Evolutionary conservation across 768 basidiomycete genomes (phyloP), one percentile per base, ranked within the genome.

Genomic region (Boletus vermiculosoides): DNA sequence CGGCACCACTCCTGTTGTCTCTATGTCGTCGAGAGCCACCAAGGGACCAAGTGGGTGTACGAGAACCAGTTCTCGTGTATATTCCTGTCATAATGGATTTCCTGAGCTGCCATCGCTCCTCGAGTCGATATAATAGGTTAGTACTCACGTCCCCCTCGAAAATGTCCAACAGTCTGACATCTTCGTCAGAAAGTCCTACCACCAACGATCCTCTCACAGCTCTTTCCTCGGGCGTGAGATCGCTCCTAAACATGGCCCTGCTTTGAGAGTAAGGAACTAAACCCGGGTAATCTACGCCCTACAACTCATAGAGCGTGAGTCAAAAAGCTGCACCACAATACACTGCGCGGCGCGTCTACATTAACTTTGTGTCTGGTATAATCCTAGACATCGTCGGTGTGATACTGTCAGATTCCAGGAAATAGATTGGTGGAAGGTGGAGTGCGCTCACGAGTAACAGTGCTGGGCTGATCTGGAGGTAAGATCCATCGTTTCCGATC

Each of bases 271-370:
- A 81, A 1, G 89, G 83, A 12, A 96, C 67, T 25, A 97, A 79
- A 0, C 86, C 95, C 0, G 95, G 95, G 66, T 96, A 98, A 66
- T 94, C 92, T 42, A 78, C 85, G 42, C 64, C 55, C 87, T 90
- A 56, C 20, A 46, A 55, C 33, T 56, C 46, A 25, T 33, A 55
- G 40, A 47, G 52, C 28, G 58, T 61, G 54, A 53, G 57, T 37
- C 15, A 40, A 22, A 39, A 23, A 20, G 33, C 45, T 23, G 34
- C 23, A 44, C 15, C 10, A 25, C 28, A 13, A 45, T 13, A 23
- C 20, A 12, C 30, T 31, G 34, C 6, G 39, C 23, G 20, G 34
- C 6, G 39, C 23, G 20, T 41, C 52, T 71, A 87, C 88, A 67
- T 85, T 82, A 58, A 95, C 83, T 68, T 84, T 82, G 68, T 96